Evolutionary conservation across 129 eudicot species (phyloP), one percentile per base, ranked within the genome.

Genomic region (Oenanthe sinensis): DNA sequence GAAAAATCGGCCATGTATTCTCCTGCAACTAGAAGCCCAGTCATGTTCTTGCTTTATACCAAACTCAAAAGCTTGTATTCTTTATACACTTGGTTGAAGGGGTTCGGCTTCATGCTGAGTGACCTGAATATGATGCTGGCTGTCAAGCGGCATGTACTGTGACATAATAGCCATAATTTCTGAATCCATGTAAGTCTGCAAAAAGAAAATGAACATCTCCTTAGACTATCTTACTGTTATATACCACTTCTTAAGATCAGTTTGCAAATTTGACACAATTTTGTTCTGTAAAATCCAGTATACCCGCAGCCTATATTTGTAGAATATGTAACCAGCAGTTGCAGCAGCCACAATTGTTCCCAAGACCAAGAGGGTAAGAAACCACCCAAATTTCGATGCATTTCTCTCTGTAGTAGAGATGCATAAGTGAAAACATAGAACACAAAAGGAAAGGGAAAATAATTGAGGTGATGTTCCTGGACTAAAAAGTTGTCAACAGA

Each of bases 141-240:
- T 86, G 86, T 93, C 98, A 2, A 93, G 93, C 13, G 98, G 98
- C 98, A 93, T 93, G 87, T 93, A 93, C 46, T 93, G 98, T n/a
- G 98, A 88, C 98, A 93, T 93, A 75, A 93, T 93, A 6, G 97
- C 91, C 97, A 91, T 93, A 47, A 93, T 91, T 89, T 91, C 98
- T 44, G 97, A 82, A 83, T 93, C 98, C 98, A 93, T 93, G 85
- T 93, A 93, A 39, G 98, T 87, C 98, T 93, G 85, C 22, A 33
- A 48, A 13, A 10, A 70, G 24, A 42, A 62, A 49, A 47, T 28
- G 40, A 20, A 71, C 26, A 67, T 26, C 16, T 63, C 6, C 19
- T 70, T 71, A 48, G 28, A 75, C 46, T 15, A 9, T 9, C 40
- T 76, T 63, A 13, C 9, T 5, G 24, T 63, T 12, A 26, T 26